phyloP scores from a whole-genome alignment of 495 filamentous ascomycete species.

The Xanthoparmelia taractica region DNA sequence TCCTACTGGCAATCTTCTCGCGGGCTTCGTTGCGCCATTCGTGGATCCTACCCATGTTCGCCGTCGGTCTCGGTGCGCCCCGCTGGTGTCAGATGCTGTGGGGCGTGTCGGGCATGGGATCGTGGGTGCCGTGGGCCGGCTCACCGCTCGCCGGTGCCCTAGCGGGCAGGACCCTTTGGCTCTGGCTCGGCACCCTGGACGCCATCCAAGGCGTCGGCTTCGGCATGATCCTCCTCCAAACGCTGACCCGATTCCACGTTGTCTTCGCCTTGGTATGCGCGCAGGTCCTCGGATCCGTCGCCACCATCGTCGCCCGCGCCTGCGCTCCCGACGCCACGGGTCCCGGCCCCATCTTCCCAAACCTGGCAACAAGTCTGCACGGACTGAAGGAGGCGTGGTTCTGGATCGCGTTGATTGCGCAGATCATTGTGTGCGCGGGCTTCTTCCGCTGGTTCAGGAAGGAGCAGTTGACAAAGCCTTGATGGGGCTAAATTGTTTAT shows the following conservation, averaged over 20 bases:
- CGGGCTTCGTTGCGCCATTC: constrained; percentile 46
- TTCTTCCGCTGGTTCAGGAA: constrained; percentile 58
- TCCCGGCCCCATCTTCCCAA: constrained; percentile 57
- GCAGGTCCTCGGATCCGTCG: constrained; percentile 48
- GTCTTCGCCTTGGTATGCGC: constrained; percentile 47
- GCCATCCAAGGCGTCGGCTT: constrained; percentile 54
- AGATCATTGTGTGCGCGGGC: constrained; percentile 54
- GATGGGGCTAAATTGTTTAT: constrained; percentile 3
- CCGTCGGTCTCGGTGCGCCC: constrained; percentile 54
- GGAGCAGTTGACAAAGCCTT: constrained; percentile 58
- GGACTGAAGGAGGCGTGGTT: constrained; percentile 54
- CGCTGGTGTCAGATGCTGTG: constrained; percentile 62
- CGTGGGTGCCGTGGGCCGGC: constrained; percentile 54
- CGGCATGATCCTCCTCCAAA: constrained; percentile 57
- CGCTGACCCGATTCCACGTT: constrained; percentile 54
- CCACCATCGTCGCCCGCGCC: constrained; percentile 51
- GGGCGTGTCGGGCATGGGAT: constrained; percentile 49
- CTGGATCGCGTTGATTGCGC: constrained; percentile 56
- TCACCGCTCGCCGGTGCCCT: constrained; percentile 43
- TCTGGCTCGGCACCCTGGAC: constrained; percentile 59
- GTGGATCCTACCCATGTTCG: constrained; percentile 62
- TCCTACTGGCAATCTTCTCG: constrained; percentile 42
- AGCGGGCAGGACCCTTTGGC: constrained; percentile 50
- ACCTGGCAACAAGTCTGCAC: constrained; percentile 41
- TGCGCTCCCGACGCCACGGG: constrained; percentile 52